Base-by-base conservation (phyloP, 2,329 filamentous ascomycete genomes). In the Beauveria bassiana region DNA sequence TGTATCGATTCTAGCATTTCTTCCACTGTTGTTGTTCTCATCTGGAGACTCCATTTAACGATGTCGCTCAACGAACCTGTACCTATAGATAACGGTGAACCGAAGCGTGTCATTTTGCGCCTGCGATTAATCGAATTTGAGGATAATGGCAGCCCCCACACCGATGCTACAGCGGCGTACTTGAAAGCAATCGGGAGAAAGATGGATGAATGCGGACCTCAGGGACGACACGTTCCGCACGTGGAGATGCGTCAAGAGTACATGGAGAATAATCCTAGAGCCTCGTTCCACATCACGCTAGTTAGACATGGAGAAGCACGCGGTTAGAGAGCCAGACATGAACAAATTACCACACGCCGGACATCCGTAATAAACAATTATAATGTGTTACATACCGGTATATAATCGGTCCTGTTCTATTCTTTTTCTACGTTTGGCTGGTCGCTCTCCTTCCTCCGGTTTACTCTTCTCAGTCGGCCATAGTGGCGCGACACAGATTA, bases 1-100 rank as follows among this genome's bases (percentile, higher is more conserved):
- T 28, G 26, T 28, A 28, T 28, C 26, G 26, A 28, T 28, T 28
- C 26, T 28, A 28, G 26, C 26, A 28, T 28, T 28, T 28, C 8
- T 28, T 28, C 26, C 26, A 8, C 7, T 28, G 26, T 28, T 28
- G 65, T 75, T 76, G 63, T n/a, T n/a, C n/a, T 68, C 76, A 18
- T 50, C 47, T 20, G 7, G 16, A 50, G 24, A 28, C 14, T 18
- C 26, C 4, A 50, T 31, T 31, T 26, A 50, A 31, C 24, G 7
- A 50, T 50, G 26, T 31, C 47, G 24, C 47, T 31, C 26, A 50
- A 31, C 47, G 47, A 50, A 26, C 47, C 47, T 31, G 26, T 16
- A 50, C 47, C 47, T 50, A n/a, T 50, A 28, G 31, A 50, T n/a
- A 5, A 50, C 26, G 47, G 47, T 20, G 47, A 50, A 31, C 24